Conservation (phyloP, 805 yeast species). For the Ogataea naganishii region DNA sequence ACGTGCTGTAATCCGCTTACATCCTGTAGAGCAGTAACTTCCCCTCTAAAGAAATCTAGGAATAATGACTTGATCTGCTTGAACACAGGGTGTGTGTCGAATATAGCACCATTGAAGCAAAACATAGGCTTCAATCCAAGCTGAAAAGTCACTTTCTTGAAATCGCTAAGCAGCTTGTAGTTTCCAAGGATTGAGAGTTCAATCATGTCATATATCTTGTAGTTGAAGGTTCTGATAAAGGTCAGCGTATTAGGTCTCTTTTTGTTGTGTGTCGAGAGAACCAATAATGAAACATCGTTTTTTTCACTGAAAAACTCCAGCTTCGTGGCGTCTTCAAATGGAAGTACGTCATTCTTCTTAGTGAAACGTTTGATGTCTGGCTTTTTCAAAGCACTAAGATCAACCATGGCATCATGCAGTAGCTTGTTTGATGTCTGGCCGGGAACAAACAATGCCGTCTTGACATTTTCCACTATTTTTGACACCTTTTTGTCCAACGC, state of each 20-base stretch:
- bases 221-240: conserved; percentile 83
- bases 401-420: conserved; percentile 83
- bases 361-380: conserved; percentile 83
- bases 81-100: conserved; percentile 82
- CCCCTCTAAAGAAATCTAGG: conserved; percentile 85
- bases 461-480: conserved; percentile 81
- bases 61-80: conserved; percentile 82
- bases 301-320: conserved; percentile 92
- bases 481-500: conserved; percentile 86
- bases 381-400: conserved; percentile 81
- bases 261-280: conserved; percentile 71
- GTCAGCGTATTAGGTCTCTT: conserved; percentile 90
- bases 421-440: conserved; percentile 75
- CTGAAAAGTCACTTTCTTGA: conserved; percentile 70
- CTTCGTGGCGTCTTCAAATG: conserved; percentile 82
- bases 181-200: conserved; percentile 70
- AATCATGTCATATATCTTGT: conserved; percentile 87
- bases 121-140: conserved; percentile 93
- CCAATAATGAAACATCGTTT: conserved; percentile 82
- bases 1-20: conserved; percentile 93
- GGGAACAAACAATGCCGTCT: conserved; percentile 84
- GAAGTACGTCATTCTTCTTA: conserved; percentile 82
- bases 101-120: conserved; percentile 84
- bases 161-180: conserved; percentile 68
- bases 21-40: conserved; percentile 72